These are phyloP conservation scores for Aquilaria malaccensis DNA, from an alignment of 345 rosid genomes.

Conservation along the genomic window DNA sequence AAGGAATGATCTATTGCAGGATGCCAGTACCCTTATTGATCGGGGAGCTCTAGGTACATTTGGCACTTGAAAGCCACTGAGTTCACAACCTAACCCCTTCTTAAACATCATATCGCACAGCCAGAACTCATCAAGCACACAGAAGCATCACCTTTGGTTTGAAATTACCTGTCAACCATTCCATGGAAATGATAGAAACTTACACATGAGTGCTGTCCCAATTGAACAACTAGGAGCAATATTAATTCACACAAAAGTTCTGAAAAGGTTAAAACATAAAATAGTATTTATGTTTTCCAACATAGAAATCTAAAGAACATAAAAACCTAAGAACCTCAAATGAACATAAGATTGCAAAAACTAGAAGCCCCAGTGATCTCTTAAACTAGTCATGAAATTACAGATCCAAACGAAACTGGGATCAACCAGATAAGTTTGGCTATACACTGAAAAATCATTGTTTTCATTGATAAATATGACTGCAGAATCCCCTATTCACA, in stretches of 20 bases:
- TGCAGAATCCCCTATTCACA: too few species aligned
- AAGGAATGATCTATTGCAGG: constrained; percentile 1
- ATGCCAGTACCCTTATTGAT: constrained; percentile 57
- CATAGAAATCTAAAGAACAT: too few species aligned
- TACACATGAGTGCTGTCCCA: constrained; percentile 7
- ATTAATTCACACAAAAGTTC: not conserved
- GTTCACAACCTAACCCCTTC: constrained; percentile 51
- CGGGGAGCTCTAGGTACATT: constrained; percentile 82
- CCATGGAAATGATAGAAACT: constrained; percentile 10
- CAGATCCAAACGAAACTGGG: too few species aligned
- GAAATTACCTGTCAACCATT: constrained; percentile 26
- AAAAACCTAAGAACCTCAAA: too few species aligned
- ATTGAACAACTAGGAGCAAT: not conserved
- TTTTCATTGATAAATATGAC: too few species aligned
- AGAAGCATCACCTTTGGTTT: constrained; percentile 12
- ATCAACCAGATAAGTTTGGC: too few species aligned
- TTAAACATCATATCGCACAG: constrained; percentile 73
- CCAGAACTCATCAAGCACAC: constrained; percentile 26
- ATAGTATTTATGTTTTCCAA: too few species aligned
- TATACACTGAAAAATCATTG: too few species aligned
- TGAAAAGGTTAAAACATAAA: too few species aligned
- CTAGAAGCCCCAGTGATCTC: too few species aligned
- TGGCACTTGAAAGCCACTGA: constrained; percentile 47
- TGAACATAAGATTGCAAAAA: too few species aligned
- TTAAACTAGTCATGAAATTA: too few species aligned